Evolutionary conservation across 768 basidiomycete species (phyloP).

Genomic region (Pleurotus cornucopiae): DNA sequence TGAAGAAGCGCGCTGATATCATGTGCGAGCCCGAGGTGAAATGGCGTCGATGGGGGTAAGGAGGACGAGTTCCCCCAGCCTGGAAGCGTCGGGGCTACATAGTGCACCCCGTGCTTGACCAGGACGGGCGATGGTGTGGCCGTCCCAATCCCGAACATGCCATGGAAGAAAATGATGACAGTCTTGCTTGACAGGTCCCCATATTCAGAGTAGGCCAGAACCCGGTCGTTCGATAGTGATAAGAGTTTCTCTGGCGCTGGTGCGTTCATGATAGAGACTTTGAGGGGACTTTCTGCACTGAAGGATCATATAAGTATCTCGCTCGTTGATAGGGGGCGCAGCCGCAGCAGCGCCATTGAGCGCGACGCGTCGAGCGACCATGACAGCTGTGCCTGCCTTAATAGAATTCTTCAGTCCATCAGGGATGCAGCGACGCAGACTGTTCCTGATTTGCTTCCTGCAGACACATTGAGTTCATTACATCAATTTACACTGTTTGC

Average conservation of each 20-base stretch:
- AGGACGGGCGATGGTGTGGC: slow-evolving; percentile 19
- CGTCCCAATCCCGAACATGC: slow-evolving; percentile 32
- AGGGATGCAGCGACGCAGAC: not conserved
- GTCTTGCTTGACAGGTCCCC: slow-evolving; percentile 30
- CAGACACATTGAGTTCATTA: too few relatives aligned
- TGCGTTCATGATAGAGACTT: not conserved
- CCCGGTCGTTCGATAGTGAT: slow-evolving; percentile 26
- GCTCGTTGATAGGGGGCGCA: not conserved
- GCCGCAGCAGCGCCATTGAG: not conserved
- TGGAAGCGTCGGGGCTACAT: slow-evolving; percentile 39
- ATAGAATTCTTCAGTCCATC: not conserved
- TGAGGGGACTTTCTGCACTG: too few relatives aligned
- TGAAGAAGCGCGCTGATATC: slow-evolving; percentile 36
- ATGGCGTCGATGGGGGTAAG: slow-evolving; percentile 22
- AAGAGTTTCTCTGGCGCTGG: slow-evolving; percentile 14
- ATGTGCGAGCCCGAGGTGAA: slow-evolving; percentile 26
- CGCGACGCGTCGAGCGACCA: not conserved
- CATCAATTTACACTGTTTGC: too few relatives aligned
- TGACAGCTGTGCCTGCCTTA: not conserved
- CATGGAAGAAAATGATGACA: slow-evolving; percentile 39
- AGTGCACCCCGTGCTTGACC: slow-evolving; percentile 24
- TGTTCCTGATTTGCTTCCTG: not conserved
- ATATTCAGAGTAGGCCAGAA: slow-evolving; percentile 33
- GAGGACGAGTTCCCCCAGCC: slow-evolving; percentile 45
- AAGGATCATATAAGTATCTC: too few relatives aligned